phyloP scores from a whole-genome alignment of 2,329 filamentous ascomycete genomes.

The Calonectria ilicicola region DNA sequence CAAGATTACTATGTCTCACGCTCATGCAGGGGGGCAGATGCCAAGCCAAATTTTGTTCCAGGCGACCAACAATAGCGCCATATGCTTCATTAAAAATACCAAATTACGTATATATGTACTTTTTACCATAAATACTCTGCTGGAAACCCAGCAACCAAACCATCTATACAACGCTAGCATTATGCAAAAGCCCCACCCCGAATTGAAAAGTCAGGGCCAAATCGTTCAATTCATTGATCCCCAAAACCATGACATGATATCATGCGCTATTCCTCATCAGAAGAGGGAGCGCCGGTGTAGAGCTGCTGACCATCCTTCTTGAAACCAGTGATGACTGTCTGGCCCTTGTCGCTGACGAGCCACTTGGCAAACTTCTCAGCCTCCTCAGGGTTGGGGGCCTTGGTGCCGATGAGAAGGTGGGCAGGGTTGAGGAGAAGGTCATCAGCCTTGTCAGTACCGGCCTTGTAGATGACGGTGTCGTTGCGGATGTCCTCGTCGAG shows the following conservation, averaged over 20 bases:
- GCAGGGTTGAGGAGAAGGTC: conserved; percentile 58
- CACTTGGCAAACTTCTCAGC: conserved; percentile 29
- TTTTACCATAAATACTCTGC: background rate
- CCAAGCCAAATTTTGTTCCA: background rate
- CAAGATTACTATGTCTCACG: background rate
- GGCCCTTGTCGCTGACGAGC: conserved; percentile 31
- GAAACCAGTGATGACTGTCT: conserved; percentile 28
- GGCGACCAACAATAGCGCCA: background rate
- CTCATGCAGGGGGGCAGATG: background rate
- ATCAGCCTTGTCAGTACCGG: conserved; percentile 47
- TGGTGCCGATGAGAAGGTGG: conserved; percentile 43
- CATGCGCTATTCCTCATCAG: background rate
- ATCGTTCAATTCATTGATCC: background rate
- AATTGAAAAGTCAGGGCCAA: background rate
- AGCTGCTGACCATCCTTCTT: conserved; percentile 30
- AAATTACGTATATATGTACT: background rate
- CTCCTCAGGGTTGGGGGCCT: conserved; percentile 28
- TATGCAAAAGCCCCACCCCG: background rate
- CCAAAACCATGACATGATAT: background rate
- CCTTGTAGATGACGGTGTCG: conserved; percentile 51
- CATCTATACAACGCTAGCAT: background rate
- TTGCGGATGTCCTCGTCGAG: conserved; percentile 48
- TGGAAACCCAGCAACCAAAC: background rate
- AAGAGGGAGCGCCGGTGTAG: conserved; percentile 25
- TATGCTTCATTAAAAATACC: background rate